phyloP scores from a whole-genome alignment of 2,329 filamentous ascomycete genomes.

The Metarhizium humberi region DNA sequence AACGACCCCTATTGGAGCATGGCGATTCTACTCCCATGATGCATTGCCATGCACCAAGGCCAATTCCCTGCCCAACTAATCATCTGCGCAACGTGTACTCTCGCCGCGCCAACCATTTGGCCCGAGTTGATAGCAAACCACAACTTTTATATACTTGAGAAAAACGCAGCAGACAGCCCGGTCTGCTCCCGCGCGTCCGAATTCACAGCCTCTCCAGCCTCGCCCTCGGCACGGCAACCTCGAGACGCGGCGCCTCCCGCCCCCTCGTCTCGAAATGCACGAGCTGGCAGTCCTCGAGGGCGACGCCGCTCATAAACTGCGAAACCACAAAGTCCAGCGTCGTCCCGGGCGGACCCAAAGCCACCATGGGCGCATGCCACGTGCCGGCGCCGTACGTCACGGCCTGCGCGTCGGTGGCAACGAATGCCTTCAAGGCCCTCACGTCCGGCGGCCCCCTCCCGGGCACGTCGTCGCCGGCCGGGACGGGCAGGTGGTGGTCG shows the following conservation, averaged over 20 bases:
- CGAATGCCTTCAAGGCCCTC: slow-evolving; percentile 60
- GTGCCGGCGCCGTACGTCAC: slow-evolving; percentile 89
- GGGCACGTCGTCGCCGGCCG: slow-evolving; percentile 32
- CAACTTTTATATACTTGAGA: too few relatives aligned
- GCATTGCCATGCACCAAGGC: too few relatives aligned
- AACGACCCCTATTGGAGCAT: too few relatives aligned
- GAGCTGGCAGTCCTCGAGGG: slow-evolving; percentile 81
- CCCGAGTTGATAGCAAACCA: too few relatives aligned
- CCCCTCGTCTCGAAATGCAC: slow-evolving; percentile 33
- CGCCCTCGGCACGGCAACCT: slow-evolving; percentile 22
- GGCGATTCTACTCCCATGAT: too few relatives aligned
- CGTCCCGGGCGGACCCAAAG: slow-evolving; percentile 49
- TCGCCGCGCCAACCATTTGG: too few relatives aligned
- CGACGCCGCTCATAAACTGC: slow-evolving; percentile 80
- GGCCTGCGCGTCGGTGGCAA: slow-evolving; percentile 68
- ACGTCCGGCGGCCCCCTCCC: slow-evolving; percentile 66
- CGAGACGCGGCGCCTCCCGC: slow-evolving; percentile 30
- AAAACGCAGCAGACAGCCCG: not conserved
- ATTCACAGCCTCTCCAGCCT: slow-evolving; percentile 9
- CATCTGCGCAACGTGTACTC: too few relatives aligned
- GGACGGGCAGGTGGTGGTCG: slow-evolving; percentile 18
- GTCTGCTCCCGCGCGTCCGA: not conserved
- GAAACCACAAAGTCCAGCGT: slow-evolving; percentile 80
- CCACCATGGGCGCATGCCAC: slow-evolving; percentile 96
- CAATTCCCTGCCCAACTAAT: too few relatives aligned